Evolutionary conservation across 1,284 basidiomycete genomes (phyloP), one percentile per base, ranked within the genome.

Genomic region (Ceratobasidium sp.): DNA sequence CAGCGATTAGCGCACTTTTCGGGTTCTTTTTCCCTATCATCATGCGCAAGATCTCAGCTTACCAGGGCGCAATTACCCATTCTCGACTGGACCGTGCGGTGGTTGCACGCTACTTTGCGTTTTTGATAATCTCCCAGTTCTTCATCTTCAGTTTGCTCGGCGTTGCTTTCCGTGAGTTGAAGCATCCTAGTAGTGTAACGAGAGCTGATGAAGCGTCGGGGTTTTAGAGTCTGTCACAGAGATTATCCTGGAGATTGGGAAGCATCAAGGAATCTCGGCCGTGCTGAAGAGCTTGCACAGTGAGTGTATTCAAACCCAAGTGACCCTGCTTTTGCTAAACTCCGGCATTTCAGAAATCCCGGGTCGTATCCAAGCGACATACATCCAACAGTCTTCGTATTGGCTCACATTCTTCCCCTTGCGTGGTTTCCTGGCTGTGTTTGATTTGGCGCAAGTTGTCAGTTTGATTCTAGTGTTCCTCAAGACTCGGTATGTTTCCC

Each of bases 391-490:
- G 79, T 85, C 90, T 3, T 92, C 92, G 34, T 96, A 96, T 82
- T 98, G 96, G 96, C 84, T 98, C 64, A 97, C 95, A 7, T 97
- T 92, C 84, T 94, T 97, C 85, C 95, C 96, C 87, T 86, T 98
- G 43, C 93, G 96, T 80, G 96, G 96, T 37, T 98, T 98, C 86
- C 86, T 98, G 58, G 91, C 91, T 29, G 84, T 98, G 74, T 98
- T 98, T 80, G 98, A 99, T 81, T 86, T 99, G 53, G 96, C 97
- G 5, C 98, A 99, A 82, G 89, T 98, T 72, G 83, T 98, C 83
- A 97, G 98, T 80, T 86, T 99, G 41, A 80, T 96, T 14, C 89
- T 92, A 84, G 88, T 96, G 24, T 96, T 91, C 43, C 85, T 98
- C 83, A 93, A 93, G 83, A 95, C 93, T 2, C 84, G 87, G 86